phyloP scores from a whole-genome alignment of 2,329 filamentous ascomycete genomes.

The Orbilia javanica region DNA sequence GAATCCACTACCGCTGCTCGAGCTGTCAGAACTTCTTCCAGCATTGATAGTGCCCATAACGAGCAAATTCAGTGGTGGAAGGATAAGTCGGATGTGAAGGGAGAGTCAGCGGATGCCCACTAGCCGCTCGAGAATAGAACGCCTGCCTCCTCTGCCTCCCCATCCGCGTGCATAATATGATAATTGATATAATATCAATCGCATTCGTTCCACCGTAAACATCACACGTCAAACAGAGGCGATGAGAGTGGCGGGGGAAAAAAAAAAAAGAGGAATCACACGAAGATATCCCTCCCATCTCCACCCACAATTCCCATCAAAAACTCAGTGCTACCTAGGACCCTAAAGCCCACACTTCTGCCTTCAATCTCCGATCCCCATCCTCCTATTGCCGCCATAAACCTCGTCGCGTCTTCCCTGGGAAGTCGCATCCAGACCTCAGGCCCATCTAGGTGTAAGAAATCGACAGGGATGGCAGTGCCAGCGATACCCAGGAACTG shows the following conservation, averaged over 20 bases:
- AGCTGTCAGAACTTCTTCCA: no score
- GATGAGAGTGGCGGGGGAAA: no score
- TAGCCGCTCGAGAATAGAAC: not conserved
- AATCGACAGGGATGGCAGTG: slow-evolving; percentile 76
- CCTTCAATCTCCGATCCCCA: slow-evolving; percentile 70
- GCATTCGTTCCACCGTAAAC: not conserved
- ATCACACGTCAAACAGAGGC: not conserved
- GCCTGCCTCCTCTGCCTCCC: not conserved
- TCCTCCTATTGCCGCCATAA: slow-evolving; percentile 76
- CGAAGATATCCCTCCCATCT: slow-evolving; percentile 54
- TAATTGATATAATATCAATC: not conserved
- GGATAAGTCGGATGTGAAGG: not conserved
- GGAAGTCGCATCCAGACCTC: slow-evolving; percentile 77
- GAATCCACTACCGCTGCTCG: not conserved
- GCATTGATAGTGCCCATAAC: not conserved
- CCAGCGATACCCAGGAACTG: slow-evolving; percentile 80
- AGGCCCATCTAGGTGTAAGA: slow-evolving; percentile 72
- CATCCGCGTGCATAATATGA: not conserved
- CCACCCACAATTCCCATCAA: slow-evolving; percentile 60
- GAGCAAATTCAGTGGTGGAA: not conserved
- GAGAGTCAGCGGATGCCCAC: not conserved
- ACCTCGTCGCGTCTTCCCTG: slow-evolving; percentile 71
- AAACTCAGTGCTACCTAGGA: slow-evolving; percentile 60
- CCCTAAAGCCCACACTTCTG: slow-evolving; percentile 59
- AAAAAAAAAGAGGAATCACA: slow-evolving; percentile 7